Conservation (phyloP, 345 rosid species). For the Pistacia integerrima region DNA sequence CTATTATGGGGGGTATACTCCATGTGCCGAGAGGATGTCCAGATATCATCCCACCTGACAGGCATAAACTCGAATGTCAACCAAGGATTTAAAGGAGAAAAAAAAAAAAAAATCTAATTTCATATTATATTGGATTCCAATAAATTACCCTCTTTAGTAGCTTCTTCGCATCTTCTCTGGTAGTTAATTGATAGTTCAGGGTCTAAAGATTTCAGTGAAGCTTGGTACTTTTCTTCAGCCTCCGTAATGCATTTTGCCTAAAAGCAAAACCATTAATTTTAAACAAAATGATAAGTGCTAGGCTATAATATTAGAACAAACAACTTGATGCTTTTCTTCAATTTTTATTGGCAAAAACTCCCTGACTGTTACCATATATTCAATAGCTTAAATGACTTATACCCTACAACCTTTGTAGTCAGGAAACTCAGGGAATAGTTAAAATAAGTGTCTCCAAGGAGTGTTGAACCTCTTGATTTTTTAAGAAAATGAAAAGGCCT, state of each 20-base stretch:
- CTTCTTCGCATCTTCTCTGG: conserved; percentile 81
- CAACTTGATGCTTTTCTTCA: neutral
- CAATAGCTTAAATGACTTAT: no score
- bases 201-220: conserved; percentile 53
- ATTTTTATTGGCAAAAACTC: neutral
- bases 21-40: conserved; percentile 79
- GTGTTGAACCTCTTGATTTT: no score
- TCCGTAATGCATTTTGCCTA: conserved; percentile 78
- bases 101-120: neutral
- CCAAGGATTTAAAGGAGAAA: neutral
- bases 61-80: neutral
- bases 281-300: neutral
- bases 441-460: no score
- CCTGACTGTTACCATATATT: no score
- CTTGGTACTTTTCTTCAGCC: conserved; percentile 70
- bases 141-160: conserved; percentile 78
- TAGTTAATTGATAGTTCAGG: conserved; percentile 61
- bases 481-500: no score
- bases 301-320: neutral
- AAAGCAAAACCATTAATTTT: neutral
- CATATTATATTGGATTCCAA: neutral
- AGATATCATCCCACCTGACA: conserved; percentile 57
- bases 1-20: conserved; percentile 69
- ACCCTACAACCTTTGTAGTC: no score
- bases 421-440: no score